Evolutionary conservation across 1,139 yeast species (phyloP).

Genomic region (Yamadazyma sp.): DNA sequence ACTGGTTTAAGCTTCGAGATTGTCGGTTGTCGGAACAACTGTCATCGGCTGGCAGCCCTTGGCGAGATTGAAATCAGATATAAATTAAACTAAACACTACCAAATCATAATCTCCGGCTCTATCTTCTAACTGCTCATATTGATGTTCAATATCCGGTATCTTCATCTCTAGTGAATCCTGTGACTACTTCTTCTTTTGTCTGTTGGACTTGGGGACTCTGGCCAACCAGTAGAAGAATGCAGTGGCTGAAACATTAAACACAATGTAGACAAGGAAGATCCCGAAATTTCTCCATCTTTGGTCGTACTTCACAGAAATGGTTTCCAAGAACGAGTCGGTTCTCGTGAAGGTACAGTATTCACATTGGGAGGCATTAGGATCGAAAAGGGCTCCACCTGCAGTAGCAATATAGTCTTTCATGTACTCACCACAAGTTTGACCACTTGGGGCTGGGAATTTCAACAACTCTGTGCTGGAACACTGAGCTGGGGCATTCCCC

Average conservation of each 20-base stretch:
- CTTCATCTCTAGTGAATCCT: neutral
- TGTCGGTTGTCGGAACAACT: too few species aligned
- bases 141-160: neutral
- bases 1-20: too few species aligned
- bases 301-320: conserved; percentile 41
- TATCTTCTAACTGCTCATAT: too few species aligned
- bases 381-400: conserved; percentile 55
- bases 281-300: conserved; percentile 71
- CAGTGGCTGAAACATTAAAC: conserved; percentile 46
- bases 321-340: conserved; percentile 53
- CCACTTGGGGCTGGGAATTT: conserved; percentile 42
- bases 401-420: conserved; percentile 41
- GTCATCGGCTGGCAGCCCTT: too few species aligned
- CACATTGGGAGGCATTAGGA: conserved; percentile 45
- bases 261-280: conserved; percentile 46
- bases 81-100: too few species aligned
- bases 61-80: too few species aligned
- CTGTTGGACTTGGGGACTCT: conserved; percentile 56
- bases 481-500: conserved; percentile 25
- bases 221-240: conserved; percentile 61
- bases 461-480: conserved; percentile 26
- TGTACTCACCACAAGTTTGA: conserved; percentile 54
- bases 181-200: conserved; percentile 3
- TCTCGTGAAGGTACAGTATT: conserved; percentile 45
- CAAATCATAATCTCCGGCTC: too few species aligned